Evolutionary conservation across 805 yeast genomes (phyloP).

Genomic region (Barnettozyma wickerhamii): DNA sequence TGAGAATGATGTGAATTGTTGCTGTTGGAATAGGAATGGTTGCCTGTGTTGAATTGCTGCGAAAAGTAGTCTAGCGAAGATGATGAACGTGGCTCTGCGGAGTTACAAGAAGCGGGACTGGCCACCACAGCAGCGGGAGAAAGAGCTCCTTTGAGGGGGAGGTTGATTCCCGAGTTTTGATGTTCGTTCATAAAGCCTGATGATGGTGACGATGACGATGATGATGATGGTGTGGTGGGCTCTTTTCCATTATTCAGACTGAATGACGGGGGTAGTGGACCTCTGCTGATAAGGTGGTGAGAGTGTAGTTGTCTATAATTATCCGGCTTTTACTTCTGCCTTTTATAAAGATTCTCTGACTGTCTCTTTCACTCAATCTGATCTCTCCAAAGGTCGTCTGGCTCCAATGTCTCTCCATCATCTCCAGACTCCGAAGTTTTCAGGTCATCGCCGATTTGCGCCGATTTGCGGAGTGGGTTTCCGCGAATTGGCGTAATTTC

Average conservation of each 20-base stretch:
- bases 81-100: background rate
- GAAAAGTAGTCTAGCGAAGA: constrained; percentile 6
- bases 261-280: too few species aligned
- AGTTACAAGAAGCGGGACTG: constrained; percentile 2
- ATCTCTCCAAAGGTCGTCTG: too few species aligned
- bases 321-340: too few species aligned
- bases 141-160: constrained; percentile 15
- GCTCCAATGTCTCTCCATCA: too few species aligned
- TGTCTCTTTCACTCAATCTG: too few species aligned
- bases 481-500: background rate
- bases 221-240: background rate
- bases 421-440: too few species aligned
- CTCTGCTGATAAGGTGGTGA: too few species aligned
- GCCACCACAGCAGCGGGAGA: constrained; percentile 19
- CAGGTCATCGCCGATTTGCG: too few species aligned
- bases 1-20: background rate
- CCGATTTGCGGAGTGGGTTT: background rate
- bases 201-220: background rate
- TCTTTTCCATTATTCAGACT: background rate
- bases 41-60: background rate
- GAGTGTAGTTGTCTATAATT: too few species aligned
- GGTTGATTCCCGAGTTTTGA: constrained; percentile 4
- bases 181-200: too few species aligned
- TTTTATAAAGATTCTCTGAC: too few species aligned
- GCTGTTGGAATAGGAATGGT: too few species aligned